Conservation (phyloP, 192 early-diverging fungal species). For the Fimicolochytrium jonesii region DNA sequence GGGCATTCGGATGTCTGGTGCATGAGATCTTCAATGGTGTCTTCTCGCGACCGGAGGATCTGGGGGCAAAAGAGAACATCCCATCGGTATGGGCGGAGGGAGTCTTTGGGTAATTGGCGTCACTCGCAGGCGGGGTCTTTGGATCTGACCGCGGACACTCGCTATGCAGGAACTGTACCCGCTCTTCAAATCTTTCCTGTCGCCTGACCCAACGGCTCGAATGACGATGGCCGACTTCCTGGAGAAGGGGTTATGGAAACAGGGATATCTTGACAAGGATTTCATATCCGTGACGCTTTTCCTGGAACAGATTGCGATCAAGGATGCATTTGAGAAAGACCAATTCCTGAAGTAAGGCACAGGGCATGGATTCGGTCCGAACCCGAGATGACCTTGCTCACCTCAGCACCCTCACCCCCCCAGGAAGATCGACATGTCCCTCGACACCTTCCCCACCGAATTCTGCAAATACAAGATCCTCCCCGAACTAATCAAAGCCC, state of each 20-base stretch:
- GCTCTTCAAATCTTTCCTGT: conserved; percentile 59
- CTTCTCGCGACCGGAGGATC: conserved; percentile 28
- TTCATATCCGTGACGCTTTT: conserved; percentile 81
- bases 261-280: conserved; percentile 75
- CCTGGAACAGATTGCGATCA: conserved; percentile 88
- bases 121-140: too few species aligned
- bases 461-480: conserved; percentile 91
- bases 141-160: too few species aligned
- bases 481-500: conserved; percentile 77
- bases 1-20: conserved; percentile 78
- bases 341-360: conserved; percentile 51
- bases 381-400: neutral
- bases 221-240: conserved; percentile 66
- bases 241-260: conserved; percentile 52
- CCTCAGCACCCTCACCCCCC: neutral
- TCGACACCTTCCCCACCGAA: conserved; percentile 74
- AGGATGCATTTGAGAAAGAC: conserved; percentile 81
- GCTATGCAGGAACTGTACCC: conserved; percentile 16
- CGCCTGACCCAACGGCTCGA: conserved; percentile 57
- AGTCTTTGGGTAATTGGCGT: neutral
- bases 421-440: conserved; percentile 65
- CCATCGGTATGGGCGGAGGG: neutral
- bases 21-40: conserved; percentile 74
- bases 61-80: conserved; percentile 12
- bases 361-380: neutral